A percentile compares a stretch with the other conserved stretches of the same genome.
These are phyloP conservation scores for Penstemon eatonii DNA, from an alignment of 257 asterid genomes.

Conservation along the genomic window DNA sequence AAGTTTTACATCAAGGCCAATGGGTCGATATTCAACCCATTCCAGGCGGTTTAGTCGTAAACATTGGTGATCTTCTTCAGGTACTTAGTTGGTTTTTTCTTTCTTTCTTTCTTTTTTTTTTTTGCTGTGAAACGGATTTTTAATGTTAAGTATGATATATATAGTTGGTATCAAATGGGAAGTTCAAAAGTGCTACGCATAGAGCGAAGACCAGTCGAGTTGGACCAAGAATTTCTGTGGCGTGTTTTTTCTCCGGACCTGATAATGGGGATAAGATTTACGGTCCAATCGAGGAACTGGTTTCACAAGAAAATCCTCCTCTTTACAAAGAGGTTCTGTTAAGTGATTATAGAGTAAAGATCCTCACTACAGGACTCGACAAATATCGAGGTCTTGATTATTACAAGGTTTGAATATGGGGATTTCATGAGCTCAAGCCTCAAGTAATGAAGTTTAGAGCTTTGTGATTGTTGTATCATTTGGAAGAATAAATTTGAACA, in stretches of 20 bases:
- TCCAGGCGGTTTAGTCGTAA: conserved; percentile 20
- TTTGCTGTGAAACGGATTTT: not conserved
- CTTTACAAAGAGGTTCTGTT: conserved; percentile 31
- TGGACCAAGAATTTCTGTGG: conserved; percentile 45
- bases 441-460: too few species aligned
- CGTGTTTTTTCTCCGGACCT: conserved; percentile 34
- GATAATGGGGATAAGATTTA: conserved; percentile 18
- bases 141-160: not conserved
- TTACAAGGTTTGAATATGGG: conserved; percentile 27
- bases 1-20: conserved; percentile 18
- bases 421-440: too few species aligned
- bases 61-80: conserved; percentile 31
- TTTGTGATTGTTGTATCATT: too few species aligned
- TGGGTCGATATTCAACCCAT: conserved; percentile 27
- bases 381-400: conserved; percentile 30
- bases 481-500: too few species aligned
- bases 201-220: conserved; percentile 33
- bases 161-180: conserved; percentile 42
- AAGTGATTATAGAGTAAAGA: conserved; percentile 28
- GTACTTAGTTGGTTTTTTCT: not conserved
- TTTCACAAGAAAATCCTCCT: conserved; percentile 41
- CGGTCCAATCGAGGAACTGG: conserved; percentile 43
- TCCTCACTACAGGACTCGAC: conserved; percentile 32
- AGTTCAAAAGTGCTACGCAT: conserved; percentile 35
- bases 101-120: too few species aligned